Evolutionary conservation across 495 filamentous ascomycete species (phyloP).

Genomic region (Aspergillus haitiensis): DNA sequence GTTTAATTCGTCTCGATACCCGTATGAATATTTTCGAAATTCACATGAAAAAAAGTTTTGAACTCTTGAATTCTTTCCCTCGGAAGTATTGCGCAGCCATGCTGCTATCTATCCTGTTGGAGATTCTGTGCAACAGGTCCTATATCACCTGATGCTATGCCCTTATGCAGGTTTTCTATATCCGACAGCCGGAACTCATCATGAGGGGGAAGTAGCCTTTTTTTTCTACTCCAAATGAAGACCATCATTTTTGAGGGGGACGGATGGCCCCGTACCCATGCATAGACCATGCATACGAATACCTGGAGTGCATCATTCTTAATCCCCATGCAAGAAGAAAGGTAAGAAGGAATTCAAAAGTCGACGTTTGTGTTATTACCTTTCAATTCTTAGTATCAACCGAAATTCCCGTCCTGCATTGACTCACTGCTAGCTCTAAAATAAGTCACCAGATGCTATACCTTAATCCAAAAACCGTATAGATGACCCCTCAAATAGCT

Average conservation of each 20-base stretch:
- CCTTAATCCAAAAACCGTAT: constrained; percentile 4
- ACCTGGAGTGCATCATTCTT: constrained; percentile 7
- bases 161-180: too few species aligned
- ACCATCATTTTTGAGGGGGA: too few species aligned
- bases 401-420: constrained; percentile 8
- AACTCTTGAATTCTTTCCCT: neutral
- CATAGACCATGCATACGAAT: constrained; percentile 9
- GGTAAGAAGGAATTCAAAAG: neutral
- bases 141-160: too few species aligned
- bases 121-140: too few species aligned
- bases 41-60: neutral
- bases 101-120: too few species aligned
- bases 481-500: constrained; percentile 4
- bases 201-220: too few species aligned
- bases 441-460: constrained; percentile 2
- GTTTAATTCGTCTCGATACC: too few species aligned
- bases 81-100: too few species aligned
- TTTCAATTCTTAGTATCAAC: neutral
- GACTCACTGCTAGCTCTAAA: neutral
- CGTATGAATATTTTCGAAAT: neutral
- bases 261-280: neutral
- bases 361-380: neutral
- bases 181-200: too few species aligned
- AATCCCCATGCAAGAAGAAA: neutral
- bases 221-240: too few species aligned